Conservation (phyloP, 1,284 basidiomycete genomes). For the Singerocomus inundabilis region DNA sequence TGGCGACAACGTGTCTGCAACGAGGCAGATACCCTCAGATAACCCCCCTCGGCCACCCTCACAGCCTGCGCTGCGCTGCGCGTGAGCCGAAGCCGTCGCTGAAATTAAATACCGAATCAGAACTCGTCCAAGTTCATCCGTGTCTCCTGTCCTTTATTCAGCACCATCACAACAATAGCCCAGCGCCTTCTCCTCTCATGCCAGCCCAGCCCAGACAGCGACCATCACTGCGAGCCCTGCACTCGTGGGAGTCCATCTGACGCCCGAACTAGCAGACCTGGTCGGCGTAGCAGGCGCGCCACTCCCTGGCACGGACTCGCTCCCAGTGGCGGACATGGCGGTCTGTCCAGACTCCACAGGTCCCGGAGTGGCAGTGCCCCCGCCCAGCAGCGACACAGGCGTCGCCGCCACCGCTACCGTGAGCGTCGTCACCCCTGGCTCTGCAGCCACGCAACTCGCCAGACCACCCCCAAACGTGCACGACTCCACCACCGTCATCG, state of each 20-base stretch:
- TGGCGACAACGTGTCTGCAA: constrained; percentile 32
- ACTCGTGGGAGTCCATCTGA: background rate
- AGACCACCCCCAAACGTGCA: constrained; percentile 10
- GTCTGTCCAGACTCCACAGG: no score
- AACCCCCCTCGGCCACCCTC: constrained; percentile 9
- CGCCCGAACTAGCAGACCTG: background rate
- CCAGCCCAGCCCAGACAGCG: no score
- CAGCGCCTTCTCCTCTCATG: no score
- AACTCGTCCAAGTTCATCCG: no score
- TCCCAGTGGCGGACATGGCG: background rate
- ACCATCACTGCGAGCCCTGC: background rate
- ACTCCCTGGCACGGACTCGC: background rate
- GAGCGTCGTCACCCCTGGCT: background rate
- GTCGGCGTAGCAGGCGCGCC: constrained; percentile 1
- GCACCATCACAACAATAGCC: no score
- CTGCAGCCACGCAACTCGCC: constrained; percentile 1
- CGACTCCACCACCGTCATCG: constrained; percentile 6
- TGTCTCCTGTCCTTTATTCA: no score
- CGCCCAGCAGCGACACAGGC: constrained; percentile 11
- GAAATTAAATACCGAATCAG: constrained; percentile 26
- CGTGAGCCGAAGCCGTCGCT: constrained; percentile 12
- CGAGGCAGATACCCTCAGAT: constrained; percentile 27
- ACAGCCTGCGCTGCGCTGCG: constrained; percentile 22
- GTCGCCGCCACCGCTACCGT: background rate
- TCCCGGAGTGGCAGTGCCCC: constrained; percentile 3